Conservation (phyloP, 75 land plant species). For the Pinus tabuliformis region DNA sequence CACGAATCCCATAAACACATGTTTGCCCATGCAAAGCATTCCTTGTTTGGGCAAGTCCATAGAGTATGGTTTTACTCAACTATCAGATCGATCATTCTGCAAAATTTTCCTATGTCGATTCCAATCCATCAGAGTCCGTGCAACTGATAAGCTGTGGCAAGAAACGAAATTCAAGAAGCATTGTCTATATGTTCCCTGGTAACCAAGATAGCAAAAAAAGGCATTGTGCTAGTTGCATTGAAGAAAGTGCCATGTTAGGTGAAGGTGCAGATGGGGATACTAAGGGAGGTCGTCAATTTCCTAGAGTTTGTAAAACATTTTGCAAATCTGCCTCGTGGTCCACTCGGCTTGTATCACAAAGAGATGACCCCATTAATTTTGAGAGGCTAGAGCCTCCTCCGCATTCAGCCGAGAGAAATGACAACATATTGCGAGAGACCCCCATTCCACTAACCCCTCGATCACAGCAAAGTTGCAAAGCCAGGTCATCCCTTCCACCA, state of each 20-base stretch:
- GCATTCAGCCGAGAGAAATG: background rate
- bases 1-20: background rate
- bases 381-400: background rate
- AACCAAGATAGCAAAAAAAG: background rate
- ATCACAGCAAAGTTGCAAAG: constrained; percentile 9
- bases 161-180: background rate
- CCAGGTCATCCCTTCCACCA: constrained; percentile 19
- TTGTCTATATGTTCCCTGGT: background rate
- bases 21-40: background rate
- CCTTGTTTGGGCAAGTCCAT: background rate
- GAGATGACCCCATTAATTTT: constrained; percentile 8
- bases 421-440: background rate
- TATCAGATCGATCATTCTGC: constrained; percentile 2
- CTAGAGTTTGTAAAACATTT: constrained; percentile 11
- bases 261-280: constrained; percentile 15
- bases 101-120: background rate
- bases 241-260: constrained; percentile 14
- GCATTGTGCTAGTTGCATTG: constrained; percentile 1
- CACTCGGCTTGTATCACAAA: constrained; percentile 27
- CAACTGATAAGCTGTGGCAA: constrained; percentile 3
- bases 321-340: constrained; percentile 33
- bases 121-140: background rate
- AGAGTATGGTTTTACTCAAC: background rate
- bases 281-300: constrained; percentile 9
- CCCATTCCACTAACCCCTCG: constrained; percentile 23